Evolutionary conservation across 306 rosid species (phyloP), one percentile per base, ranked within the genome.

Genomic region (Acacia crassicarpa): DNA sequence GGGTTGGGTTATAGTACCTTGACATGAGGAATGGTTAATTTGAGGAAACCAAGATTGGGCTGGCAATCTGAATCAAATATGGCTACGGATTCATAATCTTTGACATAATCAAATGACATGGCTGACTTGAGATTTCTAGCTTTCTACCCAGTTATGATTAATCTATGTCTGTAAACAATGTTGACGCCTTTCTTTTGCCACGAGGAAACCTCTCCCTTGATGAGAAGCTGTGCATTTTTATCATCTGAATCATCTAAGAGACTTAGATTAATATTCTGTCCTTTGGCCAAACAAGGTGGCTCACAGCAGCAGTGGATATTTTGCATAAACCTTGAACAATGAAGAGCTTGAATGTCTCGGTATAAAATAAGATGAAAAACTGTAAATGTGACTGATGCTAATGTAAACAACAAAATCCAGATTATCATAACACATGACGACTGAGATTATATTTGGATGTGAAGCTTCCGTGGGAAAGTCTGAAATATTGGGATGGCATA

Each of bases 61-160:
- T 82, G 90, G 89, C 92, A 95, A 81, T 95, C 99, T 35, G 98
- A 98, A 79, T 95, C 99, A 72, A 95, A 89, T 27, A 95, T 93
- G 54, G 99, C 93, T 43, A 93, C 96, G 75, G 89, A 95, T 74
- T 95, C 99, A 20, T 91, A 93, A 86, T 93, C 93, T 80, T 91
- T 93, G 88, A 95, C 92, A 79, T 91, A 95, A 63, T 95, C 99
- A 86, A 97, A 93, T 41, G 88, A 82, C 99, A 93, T 95, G 14
- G 98, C 99, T 58, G n/a, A n/a, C n/a, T n/a, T n/a, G n/a, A n/a
- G 99, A 86, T 93, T 95, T 51, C 99, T 98, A 27, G 99, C 97
- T 89, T 95, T 92, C 25, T 93, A 95, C 17, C 98, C 98, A 32
- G 96, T 91, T 90, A 98, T 90, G 77, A 95, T 88, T 87, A 93